phyloP scores from a whole-genome alignment of 2,329 filamentous ascomycete species.

The Lithohypha guttulata region DNA sequence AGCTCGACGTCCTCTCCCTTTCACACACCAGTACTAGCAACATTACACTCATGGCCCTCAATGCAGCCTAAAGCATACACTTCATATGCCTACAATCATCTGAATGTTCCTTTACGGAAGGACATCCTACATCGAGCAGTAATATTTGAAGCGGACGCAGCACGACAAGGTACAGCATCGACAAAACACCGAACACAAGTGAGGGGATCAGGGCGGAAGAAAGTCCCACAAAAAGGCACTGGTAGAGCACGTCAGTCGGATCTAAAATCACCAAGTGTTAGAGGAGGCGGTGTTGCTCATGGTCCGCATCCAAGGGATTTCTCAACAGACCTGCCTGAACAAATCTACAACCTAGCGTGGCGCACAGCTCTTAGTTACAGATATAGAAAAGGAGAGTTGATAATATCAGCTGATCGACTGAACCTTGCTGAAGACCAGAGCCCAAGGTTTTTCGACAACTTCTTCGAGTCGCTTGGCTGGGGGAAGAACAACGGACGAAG shows the following conservation, averaged over 20 bases:
- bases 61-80: slow-evolving; percentile 74
- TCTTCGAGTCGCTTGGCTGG: slow-evolving; percentile 62
- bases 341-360: slow-evolving; percentile 94
- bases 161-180: slow-evolving; percentile 75
- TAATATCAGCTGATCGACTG: slow-evolving; percentile 74
- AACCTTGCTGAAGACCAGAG: slow-evolving; percentile 43
- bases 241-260: slow-evolving; percentile 70
- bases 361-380: slow-evolving; percentile 87
- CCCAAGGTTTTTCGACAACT: slow-evolving; percentile 52
- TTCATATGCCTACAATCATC: slow-evolving; percentile 68
- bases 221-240: slow-evolving; percentile 76
- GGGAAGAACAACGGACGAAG: slow-evolving; percentile 58
- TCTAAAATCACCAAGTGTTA: slow-evolving; percentile 68
- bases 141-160: slow-evolving; percentile 81
- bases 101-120: slow-evolving; percentile 74
- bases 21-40: slow-evolving; percentile 60
- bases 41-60: slow-evolving; percentile 79
- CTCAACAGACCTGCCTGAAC: slow-evolving; percentile 66
- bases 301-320: slow-evolving; percentile 94
- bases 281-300: slow-evolving; percentile 76
- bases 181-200: slow-evolving; percentile 76
- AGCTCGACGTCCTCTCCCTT: slow-evolving; percentile 20
- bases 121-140: slow-evolving; percentile 90
- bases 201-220: slow-evolving; percentile 69
- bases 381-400: slow-evolving; percentile 73